Conservation (phyloP, 2,329 filamentous ascomycete genomes). For the Ophiostoma montium region DNA sequence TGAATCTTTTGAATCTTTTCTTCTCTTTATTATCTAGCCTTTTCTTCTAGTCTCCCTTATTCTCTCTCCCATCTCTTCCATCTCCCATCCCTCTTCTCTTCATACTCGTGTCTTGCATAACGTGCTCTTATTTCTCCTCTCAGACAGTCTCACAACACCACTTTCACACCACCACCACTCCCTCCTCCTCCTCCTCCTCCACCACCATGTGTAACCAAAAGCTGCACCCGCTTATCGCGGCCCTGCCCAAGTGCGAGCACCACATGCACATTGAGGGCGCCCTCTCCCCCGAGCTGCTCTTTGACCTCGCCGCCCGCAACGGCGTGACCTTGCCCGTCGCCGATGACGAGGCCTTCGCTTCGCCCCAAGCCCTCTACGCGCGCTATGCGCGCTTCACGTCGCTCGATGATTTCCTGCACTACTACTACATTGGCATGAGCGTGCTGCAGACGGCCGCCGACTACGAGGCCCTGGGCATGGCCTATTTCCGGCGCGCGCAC, state of each 20-base stretch:
- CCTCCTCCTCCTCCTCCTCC: not conserved
- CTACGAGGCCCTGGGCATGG: conserved; percentile 58
- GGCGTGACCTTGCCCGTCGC: conserved; percentile 40
- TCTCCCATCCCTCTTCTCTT: not conserved
- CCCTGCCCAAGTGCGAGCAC: conserved; percentile 68
- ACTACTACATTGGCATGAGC: conserved; percentile 65
- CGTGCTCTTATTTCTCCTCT: not conserved
- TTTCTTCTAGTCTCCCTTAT: not conserved
- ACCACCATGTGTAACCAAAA: conserved; percentile 39
- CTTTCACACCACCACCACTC: not conserved
- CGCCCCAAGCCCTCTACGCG: conserved; percentile 39
- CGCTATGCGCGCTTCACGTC: conserved; percentile 56
- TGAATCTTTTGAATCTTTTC: too few species aligned
- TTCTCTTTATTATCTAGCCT: not conserved
- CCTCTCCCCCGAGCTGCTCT: conserved; percentile 55
- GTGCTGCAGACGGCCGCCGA: conserved; percentile 52
- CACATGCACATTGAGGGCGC: conserved; percentile 71
- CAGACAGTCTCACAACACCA: not conserved
- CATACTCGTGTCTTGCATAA: not conserved
- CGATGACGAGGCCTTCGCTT: conserved; percentile 48
- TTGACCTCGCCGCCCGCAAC: conserved; percentile 54
- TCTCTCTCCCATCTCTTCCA: not conserved
- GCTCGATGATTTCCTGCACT: conserved; percentile 60
- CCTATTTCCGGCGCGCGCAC: conserved; percentile 53
- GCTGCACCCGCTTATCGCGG: conserved; percentile 44